Evolutionary conservation across 192 early-diverging fungal genomes (phyloP).

Genomic region (Umbelopsis sp.): DNA sequence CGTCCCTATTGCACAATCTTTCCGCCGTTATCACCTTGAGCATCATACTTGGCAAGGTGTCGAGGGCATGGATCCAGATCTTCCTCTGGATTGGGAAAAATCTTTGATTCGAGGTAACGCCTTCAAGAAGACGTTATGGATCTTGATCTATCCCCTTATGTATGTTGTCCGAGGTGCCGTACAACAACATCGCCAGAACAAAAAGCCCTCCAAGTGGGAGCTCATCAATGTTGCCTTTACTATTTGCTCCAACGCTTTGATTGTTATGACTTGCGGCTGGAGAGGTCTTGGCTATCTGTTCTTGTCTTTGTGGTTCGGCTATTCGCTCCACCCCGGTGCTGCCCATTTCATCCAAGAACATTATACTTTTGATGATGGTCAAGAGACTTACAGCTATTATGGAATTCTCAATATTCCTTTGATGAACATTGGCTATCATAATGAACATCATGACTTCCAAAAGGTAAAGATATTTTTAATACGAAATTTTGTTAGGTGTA

Average conservation of each 20-base stretch:
- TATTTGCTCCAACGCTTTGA: conserved; percentile 53
- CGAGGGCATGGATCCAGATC: conserved; percentile 89
- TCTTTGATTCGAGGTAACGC: conserved; percentile 72
- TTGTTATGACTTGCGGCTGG: conserved; percentile 60
- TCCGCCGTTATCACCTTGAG: conserved; percentile 90
- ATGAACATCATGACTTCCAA: conserved; percentile 98
- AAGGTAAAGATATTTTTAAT: conserved; percentile 33
- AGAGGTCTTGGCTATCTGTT: conserved; percentile 72
- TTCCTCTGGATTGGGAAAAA: conserved; percentile 88
- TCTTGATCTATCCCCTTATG: conserved; percentile 85
- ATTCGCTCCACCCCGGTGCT: conserved; percentile 88
- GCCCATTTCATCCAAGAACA: conserved; percentile 98
- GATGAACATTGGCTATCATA: conserved; percentile 97
- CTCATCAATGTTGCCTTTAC: conserved; percentile 78
- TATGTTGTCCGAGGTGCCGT: conserved; percentile 79
- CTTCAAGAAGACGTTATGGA: conserved; percentile 74
- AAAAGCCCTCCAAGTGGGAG: conserved; percentile 76
- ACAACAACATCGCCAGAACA: conserved; percentile 52
- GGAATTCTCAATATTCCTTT: conserved; percentile 83
- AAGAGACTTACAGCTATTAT: conserved; percentile 98
- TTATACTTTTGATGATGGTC: conserved; percentile 90
- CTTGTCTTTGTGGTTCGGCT: conserved; percentile 77
- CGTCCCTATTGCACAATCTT: conserved; percentile 77
- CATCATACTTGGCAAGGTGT: conserved; percentile 98
- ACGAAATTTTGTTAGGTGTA: background rate